Evolutionary conservation across 73 alveolate genomes (phyloP).

Genomic region (Paramecium biaurelia): DNA sequence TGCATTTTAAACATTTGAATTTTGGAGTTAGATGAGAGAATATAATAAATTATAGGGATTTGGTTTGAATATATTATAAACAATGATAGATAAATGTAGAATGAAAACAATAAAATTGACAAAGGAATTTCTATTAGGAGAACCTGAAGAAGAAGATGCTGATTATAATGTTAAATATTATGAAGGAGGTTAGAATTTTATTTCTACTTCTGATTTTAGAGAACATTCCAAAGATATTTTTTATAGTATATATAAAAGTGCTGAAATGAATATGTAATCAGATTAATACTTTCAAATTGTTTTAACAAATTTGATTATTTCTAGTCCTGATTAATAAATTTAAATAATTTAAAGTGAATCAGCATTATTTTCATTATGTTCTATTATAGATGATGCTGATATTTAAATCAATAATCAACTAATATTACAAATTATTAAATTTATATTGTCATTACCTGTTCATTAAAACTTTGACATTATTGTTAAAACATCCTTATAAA

Average conservation of each 20-base stretch:
- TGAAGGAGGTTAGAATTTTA: neutral
- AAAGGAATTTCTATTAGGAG: conserved; percentile 24
- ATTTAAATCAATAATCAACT: neutral
- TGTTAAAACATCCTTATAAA: neutral
- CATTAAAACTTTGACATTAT: neutral
- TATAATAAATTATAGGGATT: neutral
- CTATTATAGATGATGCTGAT: conserved; percentile 4
- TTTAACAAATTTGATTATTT: neutral
- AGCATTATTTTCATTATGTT: conserved; percentile 14
- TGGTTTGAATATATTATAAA: neutral
- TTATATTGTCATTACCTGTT: neutral
- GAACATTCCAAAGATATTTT: conserved; percentile 34
- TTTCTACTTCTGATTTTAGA: neutral
- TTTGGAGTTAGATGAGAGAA: conserved; percentile 3
- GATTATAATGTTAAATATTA: neutral
- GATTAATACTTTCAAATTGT: neutral
- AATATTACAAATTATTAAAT: neutral
- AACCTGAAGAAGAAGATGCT: neutral
- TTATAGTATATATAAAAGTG: neutral
- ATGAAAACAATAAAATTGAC: conserved; percentile 4
- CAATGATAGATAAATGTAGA: conserved; percentile 39
- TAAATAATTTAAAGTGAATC: neutral
- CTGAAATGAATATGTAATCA: neutral
- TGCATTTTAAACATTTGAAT: conserved; percentile 3
- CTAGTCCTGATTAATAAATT: neutral